Evolutionary conservation across 139 green algal species (phyloP).

Genomic region (Chlamydomonas urium): DNA sequence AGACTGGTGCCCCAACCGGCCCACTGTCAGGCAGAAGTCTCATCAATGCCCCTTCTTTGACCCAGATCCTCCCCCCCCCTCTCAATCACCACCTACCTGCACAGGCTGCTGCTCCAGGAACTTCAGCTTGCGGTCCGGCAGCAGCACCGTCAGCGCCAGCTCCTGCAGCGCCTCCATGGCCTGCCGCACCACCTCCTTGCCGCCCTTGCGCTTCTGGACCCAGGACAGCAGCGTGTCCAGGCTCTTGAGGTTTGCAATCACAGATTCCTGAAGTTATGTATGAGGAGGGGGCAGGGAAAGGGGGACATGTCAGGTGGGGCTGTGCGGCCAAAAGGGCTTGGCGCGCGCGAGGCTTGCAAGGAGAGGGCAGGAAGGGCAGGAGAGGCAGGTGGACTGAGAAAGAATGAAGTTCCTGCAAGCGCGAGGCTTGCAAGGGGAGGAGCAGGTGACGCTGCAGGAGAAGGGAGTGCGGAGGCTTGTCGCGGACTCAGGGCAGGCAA

Average conservation of each 20-base stretch:
- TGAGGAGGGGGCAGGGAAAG: neutral
- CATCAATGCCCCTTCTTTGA: neutral
- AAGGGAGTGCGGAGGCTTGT: no score
- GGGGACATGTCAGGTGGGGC: no score
- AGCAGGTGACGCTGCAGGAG: no score
- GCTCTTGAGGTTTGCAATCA: constrained; percentile 59
- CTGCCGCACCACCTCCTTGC: constrained; percentile 44
- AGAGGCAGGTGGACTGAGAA: neutral
- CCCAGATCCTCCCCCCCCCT: neutral
- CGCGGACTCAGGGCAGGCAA: no score
- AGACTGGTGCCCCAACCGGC: no score
- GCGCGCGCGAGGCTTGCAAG: no score
- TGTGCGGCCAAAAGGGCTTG: no score
- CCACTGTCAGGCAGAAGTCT: no score
- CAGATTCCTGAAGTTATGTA: constrained; percentile 55
- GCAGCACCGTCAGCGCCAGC: constrained; percentile 73
- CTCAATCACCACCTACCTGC: constrained; percentile 20
- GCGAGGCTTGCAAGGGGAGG: no score
- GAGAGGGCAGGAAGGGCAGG: neutral
- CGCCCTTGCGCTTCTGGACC: constrained; percentile 57
- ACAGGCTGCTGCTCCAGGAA: constrained; percentile 60
- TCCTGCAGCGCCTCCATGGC: constrained; percentile 76
- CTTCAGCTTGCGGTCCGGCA: constrained; percentile 85
- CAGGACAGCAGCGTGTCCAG: constrained; percentile 77
- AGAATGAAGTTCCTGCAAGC: neutral